Base-by-base conservation (phyloP, 495 filamentous ascomycete species). In the Chlorociboria aeruginascens region DNA sequence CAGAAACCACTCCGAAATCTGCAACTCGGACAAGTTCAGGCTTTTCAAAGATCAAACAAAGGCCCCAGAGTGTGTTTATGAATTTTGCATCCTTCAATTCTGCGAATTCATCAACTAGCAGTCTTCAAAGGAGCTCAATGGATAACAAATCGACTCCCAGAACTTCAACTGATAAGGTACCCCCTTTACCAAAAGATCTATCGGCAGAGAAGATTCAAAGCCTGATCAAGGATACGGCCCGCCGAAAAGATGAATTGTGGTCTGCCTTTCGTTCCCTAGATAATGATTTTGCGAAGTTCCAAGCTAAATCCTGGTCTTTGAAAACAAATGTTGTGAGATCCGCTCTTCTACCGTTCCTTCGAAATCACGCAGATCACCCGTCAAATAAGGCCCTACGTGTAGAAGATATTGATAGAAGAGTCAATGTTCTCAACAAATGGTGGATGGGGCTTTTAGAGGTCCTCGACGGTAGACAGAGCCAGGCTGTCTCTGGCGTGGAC, bases 391-490 rank as follows among this genome's bases (percentile, higher is more conserved):
- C 71, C 41, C 62, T 89, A 25, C 49, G 61, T 8, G 72, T 87
- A 6, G 92, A 96, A 69, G 88, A 95, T 60, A 63, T 97, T 36
- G 92, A 98, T 50, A 77, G 86, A 32, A 73, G 92, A 47, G 76
- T 85, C 4, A 79, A 79, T 33, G 84, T 93, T 32, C 68, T 97
- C 36, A 88, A 95, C 57, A 92, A 87, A 60, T 98, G 92, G 92
- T 98, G 92, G 92, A 86, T 76, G 33, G 89, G 83, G 7, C 72
- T 98, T 39, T 65, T 97, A 37, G 87, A 89, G 48, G 80, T 95
- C 70, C 73, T 96, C 37, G 81, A 89, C 57, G 51, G 66, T 50
- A 50, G 63, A 35, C 69, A 84, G 53, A 79, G 81, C 50, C 74
- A 82, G 55, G 78, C 78, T 7, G 77, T 93, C 34, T 77, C 86